Evolutionary conservation across 148 eudicot species (phyloP).

Genomic region (Fallopia convolvulus): DNA sequence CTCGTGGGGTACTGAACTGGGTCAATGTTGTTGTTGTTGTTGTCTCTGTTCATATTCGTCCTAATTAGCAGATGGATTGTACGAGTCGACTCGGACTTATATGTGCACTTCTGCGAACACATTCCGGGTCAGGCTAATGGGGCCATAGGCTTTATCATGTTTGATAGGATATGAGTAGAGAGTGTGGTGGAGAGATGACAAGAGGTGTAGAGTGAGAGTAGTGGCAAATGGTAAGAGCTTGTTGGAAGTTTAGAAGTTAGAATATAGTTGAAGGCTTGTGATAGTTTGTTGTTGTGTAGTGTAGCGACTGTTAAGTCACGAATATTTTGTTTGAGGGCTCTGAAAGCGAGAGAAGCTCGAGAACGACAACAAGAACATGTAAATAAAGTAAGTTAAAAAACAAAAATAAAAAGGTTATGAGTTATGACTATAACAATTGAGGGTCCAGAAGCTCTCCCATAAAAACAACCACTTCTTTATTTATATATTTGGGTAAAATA

Average conservation of each 20-base stretch:
- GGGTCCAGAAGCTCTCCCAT: not conserved
- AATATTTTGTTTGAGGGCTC: slow-evolving; percentile 7
- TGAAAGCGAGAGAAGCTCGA: slow-evolving; percentile 4
- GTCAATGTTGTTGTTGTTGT: too few species aligned
- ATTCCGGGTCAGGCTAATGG: too few species aligned
- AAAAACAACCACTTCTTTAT: not conserved
- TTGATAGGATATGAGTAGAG: not conserved
- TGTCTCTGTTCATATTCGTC: too few species aligned
- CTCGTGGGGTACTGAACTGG: too few species aligned
- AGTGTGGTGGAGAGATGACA: not conserved
- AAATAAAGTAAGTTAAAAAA: not conserved
- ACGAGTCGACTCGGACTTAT: too few species aligned
- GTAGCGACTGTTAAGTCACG: slow-evolving; percentile 10
- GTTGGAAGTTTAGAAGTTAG: not conserved
- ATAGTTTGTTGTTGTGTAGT: slow-evolving; percentile 5
- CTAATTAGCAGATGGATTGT: too few species aligned
- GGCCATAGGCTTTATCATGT: too few species aligned
- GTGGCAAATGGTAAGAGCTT: not conserved
- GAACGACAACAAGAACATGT: not conserved
- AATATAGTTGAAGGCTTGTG: not conserved
- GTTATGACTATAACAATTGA: not conserved
- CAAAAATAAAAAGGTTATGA: not conserved
- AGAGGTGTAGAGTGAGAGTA: not conserved
- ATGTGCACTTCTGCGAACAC: too few species aligned
- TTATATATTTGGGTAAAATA: too few species aligned